These are phyloP conservation scores for Quercus agrifolia DNA, from an alignment of 306 rosid species.

Conservation along the genomic window DNA sequence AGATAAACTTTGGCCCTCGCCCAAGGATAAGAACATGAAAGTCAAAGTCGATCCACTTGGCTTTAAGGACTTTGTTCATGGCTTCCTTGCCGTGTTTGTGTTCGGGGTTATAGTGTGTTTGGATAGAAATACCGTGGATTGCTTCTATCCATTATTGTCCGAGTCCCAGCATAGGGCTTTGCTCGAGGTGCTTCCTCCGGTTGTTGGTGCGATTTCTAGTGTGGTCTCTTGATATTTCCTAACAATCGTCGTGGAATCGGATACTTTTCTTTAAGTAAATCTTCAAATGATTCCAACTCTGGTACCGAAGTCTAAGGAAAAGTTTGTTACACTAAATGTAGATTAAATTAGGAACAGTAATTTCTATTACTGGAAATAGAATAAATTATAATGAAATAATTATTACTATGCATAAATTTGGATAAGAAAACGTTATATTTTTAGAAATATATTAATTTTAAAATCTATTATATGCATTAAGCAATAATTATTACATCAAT, in stretches of 20 bases:
- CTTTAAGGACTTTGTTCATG: conserved; percentile 69
- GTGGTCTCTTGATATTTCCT: conserved; percentile 52
- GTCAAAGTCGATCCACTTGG: conserved; percentile 20
- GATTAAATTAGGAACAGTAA: no score
- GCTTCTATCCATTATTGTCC: conserved; percentile 48
- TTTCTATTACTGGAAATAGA: no score
- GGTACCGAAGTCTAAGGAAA: no score
- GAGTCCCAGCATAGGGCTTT: conserved; percentile 33
- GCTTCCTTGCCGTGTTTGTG: conserved; percentile 41
- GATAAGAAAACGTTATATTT: no score
- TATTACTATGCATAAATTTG: no score
- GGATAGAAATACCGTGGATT: conserved; percentile 51
- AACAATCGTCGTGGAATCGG: conserved; percentile 76
- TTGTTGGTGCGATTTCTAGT: conserved; percentile 55
- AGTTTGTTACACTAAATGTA: no score
- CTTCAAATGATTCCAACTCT: neutral
- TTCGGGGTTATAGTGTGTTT: conserved; percentile 46
- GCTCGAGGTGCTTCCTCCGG: conserved; percentile 50
- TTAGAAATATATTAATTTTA: no score
- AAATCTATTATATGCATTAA: no score
- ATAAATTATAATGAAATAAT: no score
- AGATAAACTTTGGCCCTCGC: conserved; percentile 63
- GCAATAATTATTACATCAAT: no score
- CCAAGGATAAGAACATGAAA: neutral
- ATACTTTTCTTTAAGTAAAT: conserved; percentile 32